Evolutionary conservation across 352 stramenopile species (phyloP).

Genomic region (Globisporangium canariense): DNA sequence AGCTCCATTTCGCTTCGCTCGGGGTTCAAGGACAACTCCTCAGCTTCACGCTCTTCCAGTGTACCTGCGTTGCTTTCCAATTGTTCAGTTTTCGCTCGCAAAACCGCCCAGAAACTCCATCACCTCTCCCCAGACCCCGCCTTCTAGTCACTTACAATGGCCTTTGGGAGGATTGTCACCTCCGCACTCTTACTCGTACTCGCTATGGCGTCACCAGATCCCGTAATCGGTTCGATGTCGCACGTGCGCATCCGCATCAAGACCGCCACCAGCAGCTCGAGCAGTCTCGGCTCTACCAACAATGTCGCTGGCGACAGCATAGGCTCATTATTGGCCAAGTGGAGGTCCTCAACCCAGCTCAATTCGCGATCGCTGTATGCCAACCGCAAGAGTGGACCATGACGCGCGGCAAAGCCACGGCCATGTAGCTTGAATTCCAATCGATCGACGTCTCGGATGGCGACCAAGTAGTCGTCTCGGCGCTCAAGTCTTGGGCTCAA

Average conservation of each 20-base stretch:
- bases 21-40: too few species aligned
- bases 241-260: slow-evolving; percentile 5
- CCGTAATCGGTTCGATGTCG: background rate
- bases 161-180: background rate
- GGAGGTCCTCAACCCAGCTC: slow-evolving; percentile 11
- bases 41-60: too few species aligned
- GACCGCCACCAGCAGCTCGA: background rate
- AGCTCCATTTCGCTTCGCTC: too few species aligned
- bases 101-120: too few species aligned
- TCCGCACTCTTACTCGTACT: background rate
- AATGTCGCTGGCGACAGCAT: too few species aligned
- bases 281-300: too few species aligned
- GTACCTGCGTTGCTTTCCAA: too few species aligned
- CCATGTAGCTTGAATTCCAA: slow-evolving; percentile 8
- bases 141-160: background rate
- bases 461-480: slow-evolving; percentile 22
- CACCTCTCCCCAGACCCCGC: too few species aligned
- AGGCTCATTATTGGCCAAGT: background rate
- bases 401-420: slow-evolving; percentile 16
- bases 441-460: slow-evolving; percentile 13
- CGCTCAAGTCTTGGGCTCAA: slow-evolving; percentile 14
- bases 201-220: background rate
- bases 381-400: slow-evolving; percentile 24
- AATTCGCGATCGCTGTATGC: slow-evolving; percentile 21
- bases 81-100: too few species aligned